Evolutionary conservation across 805 yeast genomes (phyloP), one percentile per base, ranked within the genome.

Genomic region (Wickerhamomyces bovis): DNA sequence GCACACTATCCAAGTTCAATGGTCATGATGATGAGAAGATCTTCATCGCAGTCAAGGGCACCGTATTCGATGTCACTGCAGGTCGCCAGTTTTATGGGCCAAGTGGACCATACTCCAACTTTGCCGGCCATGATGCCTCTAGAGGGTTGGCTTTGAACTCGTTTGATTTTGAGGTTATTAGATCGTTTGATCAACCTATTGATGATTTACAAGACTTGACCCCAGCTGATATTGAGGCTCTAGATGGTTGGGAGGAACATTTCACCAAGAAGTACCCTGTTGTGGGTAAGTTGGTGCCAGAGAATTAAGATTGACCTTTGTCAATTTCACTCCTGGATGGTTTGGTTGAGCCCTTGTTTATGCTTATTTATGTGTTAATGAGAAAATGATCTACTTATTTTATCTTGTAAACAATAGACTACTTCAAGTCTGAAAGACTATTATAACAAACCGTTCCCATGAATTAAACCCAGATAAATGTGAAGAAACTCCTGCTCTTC

Each of bases 121-220:
- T 92, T 72, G 97, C 97, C 0, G 98, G 98, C 2, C 84, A 87
- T 55, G 98, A 92, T 67, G 97, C 97, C 4, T 84, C 95, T 1
- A 73, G 98, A 53, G 98, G 97, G 0, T 75, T 92, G 46, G 97
- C 97, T 1, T 70, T 78, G 57, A 90, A 89, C 65, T 85, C 95
- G 16, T 92, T 90, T 66, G 97, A 89, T 43, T 53, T 71, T 20
- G 77, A 71, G 45, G 73, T 73, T 62, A 70, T 94, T 23, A 84
- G 81, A 35, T 76, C 83, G 10, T 70, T 87, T 60, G 87, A 82
- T 51, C 72, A 84, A 60, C 95, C 95, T 6, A 76, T 94, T 49
- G 99, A 94, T 59, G 68, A 69, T 6, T 72, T 94, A 48, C 58
- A 65, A 0, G 92, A 80, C 52, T 74, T 94, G 54, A 67, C 72